Base-by-base conservation (phyloP, 2,329 filamentous ascomycete genomes). In the Fusarium brevicatenulatum region DNA sequence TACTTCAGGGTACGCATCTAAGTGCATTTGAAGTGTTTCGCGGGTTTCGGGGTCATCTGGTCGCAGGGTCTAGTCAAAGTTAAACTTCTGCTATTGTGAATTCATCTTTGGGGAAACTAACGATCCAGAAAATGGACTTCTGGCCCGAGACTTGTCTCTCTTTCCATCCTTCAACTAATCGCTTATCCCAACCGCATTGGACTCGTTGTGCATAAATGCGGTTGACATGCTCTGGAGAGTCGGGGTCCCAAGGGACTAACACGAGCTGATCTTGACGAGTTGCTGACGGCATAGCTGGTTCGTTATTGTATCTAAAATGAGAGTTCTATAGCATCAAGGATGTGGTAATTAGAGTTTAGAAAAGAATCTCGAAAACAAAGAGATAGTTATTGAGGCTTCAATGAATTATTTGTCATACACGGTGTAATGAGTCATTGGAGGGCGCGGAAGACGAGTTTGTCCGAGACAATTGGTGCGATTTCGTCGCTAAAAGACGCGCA, bases 61-160 rank as follows among this genome's bases (percentile, higher is more conserved):
- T 8, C 52, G 54, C 21, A 76, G 42, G 1, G 71, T 70, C 76
- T 77, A 36, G 19, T 4, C 19, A 32, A 25, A 18, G 39, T 18
- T 65, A 25, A 73, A 56, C n/a, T 2, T 23, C 4, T 1, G 9
- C 30, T 12, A 9, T 21, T 12, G 11, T 5, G 11, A 25, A 15
- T 9, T 4, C 11, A 37, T n/a, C 2, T 6, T 13, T 9, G 1
- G 2, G 2, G 4, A 21, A 18, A 60, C 71, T 40, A 36, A 76
- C 76, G 18, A 78, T 78, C 76, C 76, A 78, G n/a, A 71, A 78
- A 5, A 78, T 70, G 7, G 73, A 78, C 23, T 78, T 78, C 3
- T 30, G 43, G 1, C 76, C 76, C 7, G 32, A 42, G 5, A 32
- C 54, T 21, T 78, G 76, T 21, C 70, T 69, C 9, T 50, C 25